Percentiles rank a stretch among this genome's conserved stretches.
Conservation (phyloP, 345 rosid species). For the Ailanthus altissimus region DNA sequence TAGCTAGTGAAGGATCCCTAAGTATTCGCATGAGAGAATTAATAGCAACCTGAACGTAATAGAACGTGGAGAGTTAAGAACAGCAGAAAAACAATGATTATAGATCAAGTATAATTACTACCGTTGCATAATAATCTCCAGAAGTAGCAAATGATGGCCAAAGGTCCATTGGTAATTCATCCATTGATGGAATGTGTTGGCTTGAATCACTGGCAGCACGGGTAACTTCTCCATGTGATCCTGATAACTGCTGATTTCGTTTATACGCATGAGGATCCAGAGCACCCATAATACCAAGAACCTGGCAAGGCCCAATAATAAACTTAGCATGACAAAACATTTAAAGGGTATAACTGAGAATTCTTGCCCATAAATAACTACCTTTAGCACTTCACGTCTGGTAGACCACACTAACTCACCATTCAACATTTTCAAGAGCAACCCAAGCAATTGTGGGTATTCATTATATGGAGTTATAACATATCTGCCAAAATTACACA, state of each 20-base stretch:
- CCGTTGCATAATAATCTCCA: slow-evolving; percentile 95
- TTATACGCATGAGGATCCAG: slow-evolving; percentile 95
- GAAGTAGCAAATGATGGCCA: slow-evolving; percentile 95
- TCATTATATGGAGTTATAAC: slow-evolving; percentile 94
- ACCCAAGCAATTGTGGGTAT: slow-evolving; percentile 87
- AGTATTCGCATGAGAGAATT: slow-evolving; percentile 97
- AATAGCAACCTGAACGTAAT: slow-evolving; percentile 76
- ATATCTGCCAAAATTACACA: slow-evolving; percentile 51
- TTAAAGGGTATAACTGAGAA: slow-evolving; percentile 19
- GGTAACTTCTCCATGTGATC: slow-evolving; percentile 84
- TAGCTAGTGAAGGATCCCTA: slow-evolving; percentile 93
- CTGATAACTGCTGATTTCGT: slow-evolving; percentile 81
- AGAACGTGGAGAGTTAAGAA: slow-evolving; percentile 11
- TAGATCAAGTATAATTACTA: slow-evolving; percentile 34
- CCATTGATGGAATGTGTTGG: slow-evolving; percentile 82
- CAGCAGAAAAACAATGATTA: slow-evolving; percentile 23
- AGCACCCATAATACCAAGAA: slow-evolving; percentile 99
- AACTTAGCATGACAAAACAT: slow-evolving; percentile 30
- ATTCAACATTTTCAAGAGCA: slow-evolving; percentile 92
- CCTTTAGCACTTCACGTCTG: slow-evolving; percentile 98
- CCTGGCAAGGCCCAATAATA: slow-evolving; percentile 50
- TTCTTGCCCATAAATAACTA: slow-evolving; percentile 32
- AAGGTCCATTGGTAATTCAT: slow-evolving; percentile 86
- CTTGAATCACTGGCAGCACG: slow-evolving; percentile 94
- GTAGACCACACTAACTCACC: slow-evolving; percentile 97